Evolutionary conservation across 1,284 basidiomycete species (phyloP), one percentile per base, ranked within the genome.

Genomic region (Coriolopsis trogii): DNA sequence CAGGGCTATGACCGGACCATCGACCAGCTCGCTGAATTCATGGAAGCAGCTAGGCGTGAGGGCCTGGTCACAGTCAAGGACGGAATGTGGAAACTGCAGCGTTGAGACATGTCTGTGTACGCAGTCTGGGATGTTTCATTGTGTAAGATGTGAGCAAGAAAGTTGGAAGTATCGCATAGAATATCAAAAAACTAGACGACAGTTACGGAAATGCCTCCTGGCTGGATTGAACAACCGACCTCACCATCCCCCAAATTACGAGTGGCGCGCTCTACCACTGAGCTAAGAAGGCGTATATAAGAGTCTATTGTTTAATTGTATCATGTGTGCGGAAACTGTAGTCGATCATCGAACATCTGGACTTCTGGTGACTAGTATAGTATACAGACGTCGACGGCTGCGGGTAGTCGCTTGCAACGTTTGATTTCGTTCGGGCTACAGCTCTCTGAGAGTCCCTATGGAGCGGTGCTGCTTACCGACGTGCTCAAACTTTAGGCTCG

Each of bases 11-110:
- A 92, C 60, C 81, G 84, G 55, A 85, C 83, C 1, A 67, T 82
- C 7, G 91, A 93, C 28, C 90, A 95, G 64, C 78, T 95, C 7
- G 79, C 73, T 3, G 72, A 67, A 37, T 91, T 95, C 61, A 80
- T 95, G 80, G 87, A 92, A 57, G 84, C 87, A 18, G 87, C 91
- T 25, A 76, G 83, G 58, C 72, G 83, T 50, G 90, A 93, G 64
- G 90, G 87, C 0, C 70, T 90, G 16, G 85, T 94, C n/a, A 76
- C 77, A 4, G 78, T 78, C 21, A 80, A 78, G 46, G 87, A 89
- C 60, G 89, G 89, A 0, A 71, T 82, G 64, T 95, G 92, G 92
- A 84, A 74, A 63, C 69, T 93, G 45, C 73, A 76, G 25, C 63
- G 63, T 30, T 70, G 55, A 41, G 7, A 2, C 9, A 34, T n/a